phyloP scores from a whole-genome alignment of 345 rosid species.

The Erodium maritimum region DNA sequence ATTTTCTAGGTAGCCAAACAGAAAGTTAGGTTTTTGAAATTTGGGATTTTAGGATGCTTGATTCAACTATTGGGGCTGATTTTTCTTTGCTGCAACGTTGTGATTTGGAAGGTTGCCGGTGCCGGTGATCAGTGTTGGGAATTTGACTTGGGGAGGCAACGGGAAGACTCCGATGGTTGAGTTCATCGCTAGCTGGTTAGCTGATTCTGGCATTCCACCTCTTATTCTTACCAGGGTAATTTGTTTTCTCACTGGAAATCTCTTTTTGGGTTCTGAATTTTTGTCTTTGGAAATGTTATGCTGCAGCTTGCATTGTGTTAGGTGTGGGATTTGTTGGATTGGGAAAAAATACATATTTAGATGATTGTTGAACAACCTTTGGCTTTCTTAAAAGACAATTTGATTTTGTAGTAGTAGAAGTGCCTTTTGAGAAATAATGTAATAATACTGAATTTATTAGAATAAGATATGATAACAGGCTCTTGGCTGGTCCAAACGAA shows the following conservation, averaged over 20 bases:
- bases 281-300: too few species aligned
- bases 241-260: background rate
- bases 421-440: too few species aligned
- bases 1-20: too few species aligned
- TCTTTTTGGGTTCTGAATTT: background rate
- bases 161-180: slow-evolving; percentile 97
- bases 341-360: too few species aligned
- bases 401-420: too few species aligned
- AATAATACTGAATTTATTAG: too few species aligned
- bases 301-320: background rate
- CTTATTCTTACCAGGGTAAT: slow-evolving; percentile 73
- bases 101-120: slow-evolving; percentile 49
- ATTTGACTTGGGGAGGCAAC: slow-evolving; percentile 87
- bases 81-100: slow-evolving; percentile 1
- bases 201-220: slow-evolving; percentile 48
- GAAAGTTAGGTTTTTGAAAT: background rate
- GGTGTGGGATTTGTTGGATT: background rate
- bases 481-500: too few species aligned
- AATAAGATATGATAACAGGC: too few species aligned
- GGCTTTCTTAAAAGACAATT: too few species aligned
- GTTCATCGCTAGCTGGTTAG: slow-evolving; percentile 36
- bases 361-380: too few species aligned
- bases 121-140: slow-evolving; percentile 84
- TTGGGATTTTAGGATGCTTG: background rate
- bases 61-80: background rate